These are phyloP conservation scores for Blastocystis sp. DNA, from an alignment of 352 stramenopile species.

Conservation along the genomic window DNA sequence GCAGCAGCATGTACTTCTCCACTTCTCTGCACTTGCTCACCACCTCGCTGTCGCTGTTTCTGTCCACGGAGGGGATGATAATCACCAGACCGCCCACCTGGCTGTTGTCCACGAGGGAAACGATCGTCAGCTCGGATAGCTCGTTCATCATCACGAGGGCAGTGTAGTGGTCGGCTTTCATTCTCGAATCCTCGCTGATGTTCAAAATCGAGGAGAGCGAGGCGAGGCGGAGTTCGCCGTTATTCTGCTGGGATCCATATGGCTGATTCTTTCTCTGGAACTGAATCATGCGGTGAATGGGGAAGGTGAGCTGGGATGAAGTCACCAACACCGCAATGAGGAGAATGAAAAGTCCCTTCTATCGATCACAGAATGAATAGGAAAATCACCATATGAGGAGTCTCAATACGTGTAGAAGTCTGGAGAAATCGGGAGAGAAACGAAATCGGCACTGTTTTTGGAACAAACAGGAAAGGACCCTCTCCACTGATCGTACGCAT, in stretches of 20 bases:
- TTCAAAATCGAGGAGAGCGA: slow-evolving; percentile 30
- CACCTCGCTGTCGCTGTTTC: not conserved
- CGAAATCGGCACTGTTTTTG: not conserved
- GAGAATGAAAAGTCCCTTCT: slow-evolving; percentile 3
- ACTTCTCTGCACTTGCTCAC: not conserved
- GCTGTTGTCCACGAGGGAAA: slow-evolving; percentile 4
- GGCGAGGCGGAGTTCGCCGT: slow-evolving; percentile 37
- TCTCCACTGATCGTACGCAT: not conserved
- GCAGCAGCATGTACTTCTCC: slow-evolving; percentile 2
- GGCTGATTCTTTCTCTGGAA: slow-evolving; percentile 34
- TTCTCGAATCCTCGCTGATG: not conserved
- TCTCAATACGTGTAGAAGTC: not conserved
- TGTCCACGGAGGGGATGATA: not conserved
- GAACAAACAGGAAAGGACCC: not conserved
- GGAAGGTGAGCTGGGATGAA: slow-evolving; percentile 30
- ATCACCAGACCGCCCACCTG: slow-evolving; percentile 34
- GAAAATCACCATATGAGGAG: not conserved
- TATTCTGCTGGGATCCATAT: slow-evolving; percentile 64
- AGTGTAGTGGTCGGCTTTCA: slow-evolving; percentile 56
- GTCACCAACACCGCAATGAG: slow-evolving; percentile 9
- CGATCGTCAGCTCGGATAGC: not conserved
- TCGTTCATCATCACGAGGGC: slow-evolving; percentile 39
- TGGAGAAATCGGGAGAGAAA: not conserved
- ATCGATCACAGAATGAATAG: not conserved
- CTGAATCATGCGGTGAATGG: slow-evolving; percentile 64